Percentiles rank a stretch among this genome's conserved stretches.
phyloP scores from a whole-genome alignment of 2,329 filamentous ascomycete species.

The Neophaeococcomyces aloes region DNA sequence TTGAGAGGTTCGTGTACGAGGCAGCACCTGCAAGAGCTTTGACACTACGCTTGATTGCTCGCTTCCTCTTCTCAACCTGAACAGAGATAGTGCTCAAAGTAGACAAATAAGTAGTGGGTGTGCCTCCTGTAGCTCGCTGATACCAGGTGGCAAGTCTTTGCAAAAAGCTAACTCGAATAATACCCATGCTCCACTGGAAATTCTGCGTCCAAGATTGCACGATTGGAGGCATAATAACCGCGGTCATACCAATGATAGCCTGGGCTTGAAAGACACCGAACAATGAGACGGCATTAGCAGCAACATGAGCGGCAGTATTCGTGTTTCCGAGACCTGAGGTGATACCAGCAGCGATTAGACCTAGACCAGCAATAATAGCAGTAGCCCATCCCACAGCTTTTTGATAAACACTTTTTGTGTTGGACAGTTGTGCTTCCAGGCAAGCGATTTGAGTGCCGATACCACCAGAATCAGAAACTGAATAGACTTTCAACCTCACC shows the following conservation, averaged over 20 bases:
- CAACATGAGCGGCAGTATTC: conserved; percentile 89
- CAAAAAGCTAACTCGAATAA: conserved; percentile 78
- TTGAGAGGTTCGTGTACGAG: conserved; percentile 32
- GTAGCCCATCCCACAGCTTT: conserved; percentile 81
- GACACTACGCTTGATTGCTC: conserved; percentile 34
- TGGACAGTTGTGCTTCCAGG: conserved; percentile 77
- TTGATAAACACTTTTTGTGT: conserved; percentile 84
- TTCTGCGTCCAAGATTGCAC: conserved; percentile 92
- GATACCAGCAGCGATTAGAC: conserved; percentile 72
- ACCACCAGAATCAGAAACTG: conserved; percentile 40
- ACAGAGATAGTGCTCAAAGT: conserved; percentile 66
- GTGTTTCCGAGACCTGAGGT: conserved; percentile 84
- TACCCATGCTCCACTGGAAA: conserved; percentile 97
- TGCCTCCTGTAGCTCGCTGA: conserved; percentile 82
- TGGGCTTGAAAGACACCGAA: conserved; percentile 93
- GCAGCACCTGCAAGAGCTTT: conserved; percentile 23
- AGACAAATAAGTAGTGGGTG: conserved; percentile 66
- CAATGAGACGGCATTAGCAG: conserved; percentile 84
- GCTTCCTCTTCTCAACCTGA: conserved; percentile 56
- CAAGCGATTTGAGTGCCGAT: conserved; percentile 60
- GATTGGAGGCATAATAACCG: conserved; percentile 72
- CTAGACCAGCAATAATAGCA: conserved; percentile 75
- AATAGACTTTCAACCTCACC: conserved; percentile 71
- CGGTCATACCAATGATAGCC: conserved; percentile 77
- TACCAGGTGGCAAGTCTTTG: conserved; percentile 91